Conservation (phyloP, 768 basidiomycete species). For the Trametes cinnabarina region DNA sequence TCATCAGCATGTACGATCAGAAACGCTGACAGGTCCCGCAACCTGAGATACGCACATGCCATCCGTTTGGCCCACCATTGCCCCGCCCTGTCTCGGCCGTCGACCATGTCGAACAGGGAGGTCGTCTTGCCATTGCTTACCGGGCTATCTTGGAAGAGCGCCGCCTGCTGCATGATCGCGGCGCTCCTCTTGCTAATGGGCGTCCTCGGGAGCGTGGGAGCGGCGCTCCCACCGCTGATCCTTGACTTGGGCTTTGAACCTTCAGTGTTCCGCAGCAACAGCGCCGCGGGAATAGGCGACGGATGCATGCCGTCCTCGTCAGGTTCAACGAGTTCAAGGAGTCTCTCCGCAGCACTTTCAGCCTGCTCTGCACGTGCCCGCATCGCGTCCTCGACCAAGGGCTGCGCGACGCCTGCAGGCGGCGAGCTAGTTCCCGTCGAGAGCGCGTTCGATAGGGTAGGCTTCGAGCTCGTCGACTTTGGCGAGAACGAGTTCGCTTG, state of each 20-base stretch:
- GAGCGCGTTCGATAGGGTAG: slow-evolving; percentile 53
- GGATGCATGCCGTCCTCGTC: slow-evolving; percentile 58
- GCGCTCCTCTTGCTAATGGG: slow-evolving; percentile 55
- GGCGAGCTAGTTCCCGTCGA: slow-evolving; percentile 46
- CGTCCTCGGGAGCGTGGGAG: slow-evolving; percentile 50
- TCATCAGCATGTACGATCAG: slow-evolving; percentile 21
- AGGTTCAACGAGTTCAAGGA: slow-evolving; percentile 83
- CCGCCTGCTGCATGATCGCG: slow-evolving; percentile 68
- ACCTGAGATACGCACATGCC: slow-evolving; percentile 48
- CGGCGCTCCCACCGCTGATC: slow-evolving; percentile 14
- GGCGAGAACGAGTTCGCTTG: slow-evolving; percentile 53
- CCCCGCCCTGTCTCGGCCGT: slow-evolving; percentile 64
- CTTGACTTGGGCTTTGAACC: slow-evolving; percentile 9
- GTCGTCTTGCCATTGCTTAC: slow-evolving; percentile 49
- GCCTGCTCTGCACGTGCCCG: slow-evolving; percentile 89
- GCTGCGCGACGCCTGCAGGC: slow-evolving; percentile 42
- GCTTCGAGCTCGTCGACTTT: slow-evolving; percentile 44
- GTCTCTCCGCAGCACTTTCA: slow-evolving; percentile 84
- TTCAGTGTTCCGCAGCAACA: slow-evolving; percentile 43
- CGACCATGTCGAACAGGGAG: slow-evolving; percentile 68
- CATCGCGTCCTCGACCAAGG: slow-evolving; percentile 79
- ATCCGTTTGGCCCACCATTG: slow-evolving; percentile 85
- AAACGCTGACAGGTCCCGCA: slow-evolving; percentile 6
- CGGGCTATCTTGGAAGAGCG: slow-evolving; percentile 81
- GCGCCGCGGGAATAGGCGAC: slow-evolving; percentile 53